Base-by-base conservation (phyloP, 2,329 filamentous ascomycete genomes). In the Pseudogymnoascus sp. region DNA sequence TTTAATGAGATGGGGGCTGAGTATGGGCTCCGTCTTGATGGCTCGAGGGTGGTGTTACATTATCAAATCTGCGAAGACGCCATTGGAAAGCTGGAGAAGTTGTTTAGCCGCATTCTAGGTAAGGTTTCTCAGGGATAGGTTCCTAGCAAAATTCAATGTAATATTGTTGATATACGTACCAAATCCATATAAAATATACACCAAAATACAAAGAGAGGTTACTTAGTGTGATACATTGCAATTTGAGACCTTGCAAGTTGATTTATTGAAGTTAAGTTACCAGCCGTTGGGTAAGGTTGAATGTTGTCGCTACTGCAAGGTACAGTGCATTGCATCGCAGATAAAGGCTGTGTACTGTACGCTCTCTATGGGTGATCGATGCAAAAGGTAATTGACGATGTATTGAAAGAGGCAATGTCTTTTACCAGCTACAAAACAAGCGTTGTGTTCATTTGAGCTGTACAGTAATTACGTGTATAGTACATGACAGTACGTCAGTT, bases 51-150 rank as follows among this genome's bases (percentile, higher is more conserved):
- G 61, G 87, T 90, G 1, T 78, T 89, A 18, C 88, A 90, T 74
- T 89, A 89, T 73, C 88, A 89, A 76, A 84, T 88, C 63, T 80
- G 81, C 4, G 80, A 86, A n/a, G 82, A 85, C 69, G 84, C 84
- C 1, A 78, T 88, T 18, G 65, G 70, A 40, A 78, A 75, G 50
- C 70, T 84, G 21, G 79, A 79, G 59, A 73, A 75, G 62, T 74
- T 82, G 3, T 81, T 84, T 71, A 74, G 75, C 42, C 66, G 66
- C 16, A n/a, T 71, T 53, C 50, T 73, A 2, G 38, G 11, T 44
- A 59, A 12, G 62, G 65, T 53, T 44, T 23, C 1, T 18, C 18
- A 3, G 18, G 23, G n/a, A 53, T 14, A 21, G 42, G 4, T n/a
- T 8, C 7, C 44, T 3, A 10, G 23, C 5, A 53, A 28, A 28